Conservation (phyloP, 192 early-diverging fungal species). For the Helicostylum pulchrum region DNA sequence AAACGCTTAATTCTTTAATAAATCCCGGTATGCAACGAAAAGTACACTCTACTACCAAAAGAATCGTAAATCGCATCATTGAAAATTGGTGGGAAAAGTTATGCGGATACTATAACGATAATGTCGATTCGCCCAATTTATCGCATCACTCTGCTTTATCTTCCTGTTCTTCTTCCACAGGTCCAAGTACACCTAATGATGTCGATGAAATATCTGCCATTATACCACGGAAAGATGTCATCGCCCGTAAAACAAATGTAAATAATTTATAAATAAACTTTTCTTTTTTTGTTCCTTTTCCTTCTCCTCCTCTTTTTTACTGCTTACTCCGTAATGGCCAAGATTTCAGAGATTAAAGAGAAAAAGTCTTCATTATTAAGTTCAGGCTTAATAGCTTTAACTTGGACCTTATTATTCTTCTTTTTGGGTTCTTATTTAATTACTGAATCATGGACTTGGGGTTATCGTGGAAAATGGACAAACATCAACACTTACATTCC, state of each 20-base stretch:
- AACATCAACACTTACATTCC: constrained; percentile 72
- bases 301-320: background rate
- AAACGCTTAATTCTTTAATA: constrained; percentile 39
- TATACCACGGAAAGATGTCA: background rate
- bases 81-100: constrained; percentile 46
- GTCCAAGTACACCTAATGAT: background rate
- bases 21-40: constrained; percentile 35
- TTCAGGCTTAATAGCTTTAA: constrained; percentile 9
- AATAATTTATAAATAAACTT: no score
- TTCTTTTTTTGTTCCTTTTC: background rate
- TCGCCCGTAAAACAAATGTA: background rate
- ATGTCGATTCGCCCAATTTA: background rate
- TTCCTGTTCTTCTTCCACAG: background rate
- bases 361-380: background rate
- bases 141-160: background rate
- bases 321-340: background rate
- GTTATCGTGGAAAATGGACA: constrained; percentile 64
- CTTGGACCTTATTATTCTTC: constrained; percentile 36
- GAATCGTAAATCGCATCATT: constrained; percentile 44
- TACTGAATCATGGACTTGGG: constrained; percentile 78
- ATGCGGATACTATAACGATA: background rate
- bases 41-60: constrained; percentile 41
- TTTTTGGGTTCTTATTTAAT: constrained; percentile 62
- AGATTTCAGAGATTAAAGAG: no score
- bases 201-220: background rate